Base-by-base conservation (phyloP, 106 monocot genomes). In the Dendrobium chrysotoxum region DNA sequence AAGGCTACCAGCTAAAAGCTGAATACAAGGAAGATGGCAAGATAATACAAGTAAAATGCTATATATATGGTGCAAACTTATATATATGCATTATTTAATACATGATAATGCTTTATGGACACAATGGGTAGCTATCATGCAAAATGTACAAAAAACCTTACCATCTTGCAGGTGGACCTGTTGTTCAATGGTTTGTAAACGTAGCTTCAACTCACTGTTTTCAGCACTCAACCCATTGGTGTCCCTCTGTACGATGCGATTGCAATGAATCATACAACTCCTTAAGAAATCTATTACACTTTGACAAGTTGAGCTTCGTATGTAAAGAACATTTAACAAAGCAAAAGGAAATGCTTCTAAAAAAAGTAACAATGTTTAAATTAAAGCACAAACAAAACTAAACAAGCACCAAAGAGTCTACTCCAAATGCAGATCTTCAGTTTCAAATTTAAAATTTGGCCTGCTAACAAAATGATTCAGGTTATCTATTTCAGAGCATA, bases 141-240 rank as follows among this genome's bases (percentile, higher is more conserved):
- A 20, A 23, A 61, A 61, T 50, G 50, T 15, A 35, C 31, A 70
- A 16, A 70, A 70, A 70, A 23, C 2, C 83, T 88, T 87, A 96
- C 96, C 89, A 86, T 93, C 91, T 72, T 96, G 93, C 39, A 93
- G 85, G 75, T 86, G 86, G 57, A 89, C 88, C 83, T 96, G 91
- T 75, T 93, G 96, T 57, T 96, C 93, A 86, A 91, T 90, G 78
- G 85, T 83, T 85, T 93, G 89, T 75, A 96, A 67, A 57, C 81
- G 89, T 31, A 96, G 58, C 84, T 91, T 96, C 84, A 96, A 84
- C 78, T 93, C 89, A 78, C 76, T 96, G 80, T 96, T 96, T 84
- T 96, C 88, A 66, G 83, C 83, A 75, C 80, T 89, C 55, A 96
- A 82, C 11, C 88, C 88, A 78, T 79, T 87, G 40, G 86, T 90